Percentiles rank a stretch among this genome's conserved stretches.
phyloP scores from a whole-genome alignment of 495 filamentous ascomycete species.

The Patellaria atrata region DNA sequence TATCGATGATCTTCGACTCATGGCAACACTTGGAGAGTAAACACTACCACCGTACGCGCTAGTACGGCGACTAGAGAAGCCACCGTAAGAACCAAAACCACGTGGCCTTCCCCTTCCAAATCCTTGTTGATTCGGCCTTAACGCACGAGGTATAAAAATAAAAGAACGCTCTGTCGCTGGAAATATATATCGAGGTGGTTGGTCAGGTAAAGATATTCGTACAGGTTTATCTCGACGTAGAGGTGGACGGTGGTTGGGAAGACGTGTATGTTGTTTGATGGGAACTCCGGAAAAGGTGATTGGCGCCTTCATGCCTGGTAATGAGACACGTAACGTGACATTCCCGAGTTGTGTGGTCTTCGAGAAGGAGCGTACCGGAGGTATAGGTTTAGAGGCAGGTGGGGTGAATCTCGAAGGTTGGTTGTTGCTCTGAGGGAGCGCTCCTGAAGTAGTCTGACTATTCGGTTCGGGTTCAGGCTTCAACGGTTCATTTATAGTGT shows the following conservation, averaged over 20 bases:
- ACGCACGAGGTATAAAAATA: constrained; percentile 91
- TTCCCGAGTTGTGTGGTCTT: constrained; percentile 57
- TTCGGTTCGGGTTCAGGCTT: constrained; percentile 15
- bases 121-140: constrained; percentile 81
- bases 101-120: constrained; percentile 53
- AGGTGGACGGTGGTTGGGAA: constrained; percentile 89
- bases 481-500: constrained; percentile 38
- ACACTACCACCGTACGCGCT: constrained; percentile 66
- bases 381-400: constrained; percentile 3
- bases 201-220: constrained; percentile 74
- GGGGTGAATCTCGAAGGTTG: constrained; percentile 1
- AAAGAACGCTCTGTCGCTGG: constrained; percentile 82
- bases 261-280: constrained; percentile 74
- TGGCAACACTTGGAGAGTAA: constrained; percentile 81
- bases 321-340: constrained; percentile 64
- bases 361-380: constrained; percentile 42
- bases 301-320: constrained; percentile 58
- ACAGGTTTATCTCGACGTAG: constrained; percentile 94
- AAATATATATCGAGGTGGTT: constrained; percentile 72
- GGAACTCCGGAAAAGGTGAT: constrained; percentile 56
- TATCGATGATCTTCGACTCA: constrained; percentile 84
- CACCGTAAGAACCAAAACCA: constrained; percentile 50
- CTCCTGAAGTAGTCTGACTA: constrained; percentile 16
- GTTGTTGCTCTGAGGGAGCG: constrained; percentile 2
- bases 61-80: constrained; percentile 56